Evolutionary conservation across 495 filamentous ascomycete species (phyloP).

Genomic region (Chaetomidium leptoderma): DNA sequence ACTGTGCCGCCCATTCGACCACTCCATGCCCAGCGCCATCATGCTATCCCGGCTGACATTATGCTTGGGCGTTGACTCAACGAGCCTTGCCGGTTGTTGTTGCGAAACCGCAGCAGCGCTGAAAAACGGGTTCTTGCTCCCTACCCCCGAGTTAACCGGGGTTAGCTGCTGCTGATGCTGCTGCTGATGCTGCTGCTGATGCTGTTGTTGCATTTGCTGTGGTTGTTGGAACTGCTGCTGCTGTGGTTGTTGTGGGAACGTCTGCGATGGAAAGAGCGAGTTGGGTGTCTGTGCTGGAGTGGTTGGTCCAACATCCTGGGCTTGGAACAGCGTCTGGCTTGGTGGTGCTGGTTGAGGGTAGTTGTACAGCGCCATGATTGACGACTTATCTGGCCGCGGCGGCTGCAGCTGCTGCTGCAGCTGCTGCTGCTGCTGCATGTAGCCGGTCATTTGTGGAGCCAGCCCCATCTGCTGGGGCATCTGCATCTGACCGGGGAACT

Average conservation of each 20-base stretch:
- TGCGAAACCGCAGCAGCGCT: slow-evolving; percentile 17
- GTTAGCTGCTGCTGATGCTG: slow-evolving; percentile 19
- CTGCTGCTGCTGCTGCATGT: slow-evolving; percentile 28
- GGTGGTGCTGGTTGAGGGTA: slow-evolving; percentile 68
- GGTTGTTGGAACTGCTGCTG: slow-evolving; percentile 19
- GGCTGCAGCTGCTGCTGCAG: slow-evolving; percentile 27
- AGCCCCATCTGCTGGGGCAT: slow-evolving; percentile 34
- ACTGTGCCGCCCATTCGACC: slow-evolving; percentile 76
- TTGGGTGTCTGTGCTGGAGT: slow-evolving; percentile 22
- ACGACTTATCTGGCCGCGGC: slow-evolving; percentile 63
- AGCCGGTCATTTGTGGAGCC: slow-evolving; percentile 21
- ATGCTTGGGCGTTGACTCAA: slow-evolving; percentile 22
- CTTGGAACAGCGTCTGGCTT: slow-evolving; percentile 34
- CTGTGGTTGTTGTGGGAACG: slow-evolving; percentile 25
- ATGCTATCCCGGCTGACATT: slow-evolving; percentile 89
- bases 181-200: slow-evolving; percentile 17
- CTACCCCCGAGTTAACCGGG: slow-evolving; percentile 26
- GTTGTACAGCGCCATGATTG: slow-evolving; percentile 84
- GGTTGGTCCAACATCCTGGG: slow-evolving; percentile 9
- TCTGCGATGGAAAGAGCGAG: slow-evolving; percentile 19
- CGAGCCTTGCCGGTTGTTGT: slow-evolving; percentile 19
- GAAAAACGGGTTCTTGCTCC: slow-evolving; percentile 49
- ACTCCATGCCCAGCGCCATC: slow-evolving; percentile 64
- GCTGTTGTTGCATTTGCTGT: slow-evolving; percentile 24
- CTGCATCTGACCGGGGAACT: slow-evolving; percentile 32